Base-by-base conservation (phyloP, 177 flowering plant genomes). In the Tripterygium wilfordii region DNA sequence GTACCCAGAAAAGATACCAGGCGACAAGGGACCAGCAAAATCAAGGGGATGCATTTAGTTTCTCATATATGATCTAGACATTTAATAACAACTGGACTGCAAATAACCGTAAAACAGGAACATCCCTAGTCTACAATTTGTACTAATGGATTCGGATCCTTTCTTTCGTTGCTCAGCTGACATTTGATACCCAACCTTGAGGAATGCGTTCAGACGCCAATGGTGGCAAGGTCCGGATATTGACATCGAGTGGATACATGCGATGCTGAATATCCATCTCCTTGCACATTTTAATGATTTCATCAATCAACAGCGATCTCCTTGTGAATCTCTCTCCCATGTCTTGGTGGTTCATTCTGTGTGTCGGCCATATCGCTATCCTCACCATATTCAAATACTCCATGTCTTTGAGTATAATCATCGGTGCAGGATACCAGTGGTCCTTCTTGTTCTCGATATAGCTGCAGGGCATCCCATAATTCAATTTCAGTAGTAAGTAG, bases 221-320 rank as follows among this genome's bases (percentile, higher is more conserved):
- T 28, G 62, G 46, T 4, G 85, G 88, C 73, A 83, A 41, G 48
- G 54, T 52, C 1, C 81, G 66, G 15, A 83, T 51, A 17, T 80
- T 80, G 29, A 83, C 48, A 26, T 83, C 91, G 1, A 68, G 25
- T 8, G 91, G 91, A 18, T 70, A 54, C 75, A 81, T 45, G 15
- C 91, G 76, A 52, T 77, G 73, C 20, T 81, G 70, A 13, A 84
- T 66, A 22, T 84, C 83, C 0, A 81, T 77, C 28, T 81, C 88
- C 41, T 65, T 65, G 58, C 75, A 65, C 8, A 76, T 55, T 53
- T 66, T 77, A 24, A 76, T 42, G 74, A 81, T 75, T 58, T 82
- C 83, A 48, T 81, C 85, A 0, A 79, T 59, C 55, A 81, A 38
- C 13, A 56, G 61, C 6, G 65, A 64, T 49, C 92, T 69, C 53